Base-by-base conservation (phyloP, 2,329 filamentous ascomycete species). In the Aspergillus sp. region DNA sequence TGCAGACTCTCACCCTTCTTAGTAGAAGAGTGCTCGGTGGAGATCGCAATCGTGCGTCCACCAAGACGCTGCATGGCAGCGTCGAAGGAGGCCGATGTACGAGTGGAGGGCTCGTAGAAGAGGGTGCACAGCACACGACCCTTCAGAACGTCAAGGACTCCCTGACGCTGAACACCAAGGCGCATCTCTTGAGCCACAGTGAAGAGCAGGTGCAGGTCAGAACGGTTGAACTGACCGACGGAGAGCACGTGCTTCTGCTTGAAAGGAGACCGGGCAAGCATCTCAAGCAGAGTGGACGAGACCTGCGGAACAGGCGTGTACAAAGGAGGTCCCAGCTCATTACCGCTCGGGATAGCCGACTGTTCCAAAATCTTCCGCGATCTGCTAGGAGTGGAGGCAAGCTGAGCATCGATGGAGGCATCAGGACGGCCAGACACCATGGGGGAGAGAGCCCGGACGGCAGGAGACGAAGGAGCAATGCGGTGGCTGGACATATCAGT, bases 181-280 rank as follows among this genome's bases (percentile, higher is more conserved):
- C 93, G 89, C 92, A 99, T 97, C 76, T 99, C 94, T 72, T 96
- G 90, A 1, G 94, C 94, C 46, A 99, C 89, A 7, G 93, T 95
- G 80, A 99, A 97, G 45, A 99, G 84, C 55, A 95, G 76, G 72
- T 97, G 94, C 46, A 99, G 81, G 65, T 99, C 93, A 16, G 88
- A 82, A 44, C 92, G 87, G 45, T 80, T 86, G 78, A 96, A 96
- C 69, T 96, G 88, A 68, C 88, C 89, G 60, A 99, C 94, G 0
- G 93, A 96, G 45, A 96, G 79, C 44, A 99, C 88, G 66, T 96
- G 89, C 59, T 90, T 85, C 64, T 89, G 85, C 75, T 92, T 95
- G 81, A 97, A 96, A 0, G 87, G 82, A 2, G 92, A 96, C 50
- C 83, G 85, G 24, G 87, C 81, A 19, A 97, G 79, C 43, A 96